These are phyloP conservation scores for Coprinopsis sp. DNA, from an alignment of 768 basidiomycete species.

Conservation along the genomic window DNA sequence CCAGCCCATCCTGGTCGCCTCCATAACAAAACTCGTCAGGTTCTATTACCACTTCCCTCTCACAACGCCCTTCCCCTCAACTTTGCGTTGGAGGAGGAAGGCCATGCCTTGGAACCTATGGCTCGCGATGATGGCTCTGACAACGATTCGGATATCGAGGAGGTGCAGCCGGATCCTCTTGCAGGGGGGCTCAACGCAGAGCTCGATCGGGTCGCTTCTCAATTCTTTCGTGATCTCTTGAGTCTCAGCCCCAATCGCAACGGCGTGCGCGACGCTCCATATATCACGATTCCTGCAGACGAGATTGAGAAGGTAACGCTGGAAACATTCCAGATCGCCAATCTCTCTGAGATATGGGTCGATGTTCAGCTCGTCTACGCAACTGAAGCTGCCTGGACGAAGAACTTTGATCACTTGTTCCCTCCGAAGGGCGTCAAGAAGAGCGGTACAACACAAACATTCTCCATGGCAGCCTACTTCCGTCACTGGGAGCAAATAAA, in stretches of 20 bases:
- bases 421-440: background rate
- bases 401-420: conserved; percentile 1
- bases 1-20: background rate
- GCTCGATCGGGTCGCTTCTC: background rate
- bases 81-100: background rate
- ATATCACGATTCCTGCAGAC: background rate
- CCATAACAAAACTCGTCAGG: background rate
- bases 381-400: background rate
- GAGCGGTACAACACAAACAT: background rate
- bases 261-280: background rate
- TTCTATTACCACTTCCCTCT: background rate
- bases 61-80: too few relatives aligned
- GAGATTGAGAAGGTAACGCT: background rate
- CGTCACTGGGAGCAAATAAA: background rate
- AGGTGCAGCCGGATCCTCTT: too few relatives aligned
- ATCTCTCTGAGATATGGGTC: background rate
- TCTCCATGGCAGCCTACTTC: background rate
- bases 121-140: background rate
- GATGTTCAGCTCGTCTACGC: background rate
- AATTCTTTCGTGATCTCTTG: background rate
- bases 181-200: background rate
- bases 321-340: background rate
- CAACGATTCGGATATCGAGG: background rate
- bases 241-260: background rate
- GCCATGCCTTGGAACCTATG: background rate